Conservation (phyloP, 208 protist species). For the Phytomonas sp. region DNA sequence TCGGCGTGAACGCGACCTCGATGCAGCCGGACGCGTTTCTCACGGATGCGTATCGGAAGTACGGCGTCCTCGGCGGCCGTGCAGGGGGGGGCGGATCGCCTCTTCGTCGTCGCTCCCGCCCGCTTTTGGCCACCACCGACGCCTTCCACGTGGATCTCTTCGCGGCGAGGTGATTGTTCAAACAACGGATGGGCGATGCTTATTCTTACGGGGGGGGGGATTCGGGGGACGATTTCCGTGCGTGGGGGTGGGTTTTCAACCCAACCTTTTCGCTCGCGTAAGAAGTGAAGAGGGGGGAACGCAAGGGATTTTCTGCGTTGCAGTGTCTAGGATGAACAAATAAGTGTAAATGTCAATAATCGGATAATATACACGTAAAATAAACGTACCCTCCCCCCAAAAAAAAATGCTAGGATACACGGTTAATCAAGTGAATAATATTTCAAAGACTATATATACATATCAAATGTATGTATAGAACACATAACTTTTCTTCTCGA, state of each 20-base stretch:
- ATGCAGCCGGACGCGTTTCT: background rate
- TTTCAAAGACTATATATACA: slow-evolving; percentile 1
- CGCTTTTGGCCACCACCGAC: background rate
- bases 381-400: background rate
- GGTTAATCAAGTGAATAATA: slow-evolving; percentile 1
- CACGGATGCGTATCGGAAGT: background rate
- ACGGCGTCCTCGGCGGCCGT: background rate
- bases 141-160: background rate
- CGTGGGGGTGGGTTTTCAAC: too few relatives aligned
- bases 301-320: background rate
- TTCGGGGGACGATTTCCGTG: too few relatives aligned
- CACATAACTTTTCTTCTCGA: background rate
- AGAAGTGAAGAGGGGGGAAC: background rate
- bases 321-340: background rate
- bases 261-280: background rate
- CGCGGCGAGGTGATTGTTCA: background rate
- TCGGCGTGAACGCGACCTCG: background rate
- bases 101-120: background rate
- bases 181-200: too few relatives aligned
- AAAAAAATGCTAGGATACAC: background rate
- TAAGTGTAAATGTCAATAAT: background rate
- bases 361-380: background rate
- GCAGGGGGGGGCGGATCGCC: background rate
- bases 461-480: background rate
- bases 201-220: too few relatives aligned